Evolutionary conservation across 257 asterid genomes (phyloP).

Genomic region (Solanum clarkiae): DNA sequence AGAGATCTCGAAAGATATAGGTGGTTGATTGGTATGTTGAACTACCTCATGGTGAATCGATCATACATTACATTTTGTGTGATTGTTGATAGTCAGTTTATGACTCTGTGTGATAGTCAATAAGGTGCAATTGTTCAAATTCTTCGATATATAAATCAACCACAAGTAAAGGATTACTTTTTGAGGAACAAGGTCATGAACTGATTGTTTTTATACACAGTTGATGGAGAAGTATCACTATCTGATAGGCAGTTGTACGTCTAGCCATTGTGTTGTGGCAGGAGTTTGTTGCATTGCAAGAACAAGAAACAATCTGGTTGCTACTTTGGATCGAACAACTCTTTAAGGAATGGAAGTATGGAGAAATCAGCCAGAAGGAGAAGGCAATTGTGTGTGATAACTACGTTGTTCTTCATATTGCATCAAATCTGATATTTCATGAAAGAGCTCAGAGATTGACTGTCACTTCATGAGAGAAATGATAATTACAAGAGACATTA

Average conservation of each 20-base stretch:
- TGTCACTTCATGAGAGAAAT: not conserved
- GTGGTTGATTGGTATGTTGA: not conserved
- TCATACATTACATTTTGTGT: not conserved
- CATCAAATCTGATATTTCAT: not conserved
- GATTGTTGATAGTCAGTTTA: not conserved
- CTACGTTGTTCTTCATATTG: not conserved
- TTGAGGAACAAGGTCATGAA: not conserved
- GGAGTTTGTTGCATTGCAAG: not conserved
- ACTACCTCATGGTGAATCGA: not conserved
- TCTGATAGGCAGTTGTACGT: not conserved
- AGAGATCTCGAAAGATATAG: not conserved
- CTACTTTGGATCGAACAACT: not conserved
- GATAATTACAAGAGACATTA: not conserved
- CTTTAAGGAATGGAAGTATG: not conserved
- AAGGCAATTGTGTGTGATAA: not conserved
- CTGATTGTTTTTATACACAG: not conserved
- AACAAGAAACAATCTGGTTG: not conserved
- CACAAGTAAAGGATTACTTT: not conserved
- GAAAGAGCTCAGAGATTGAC: not conserved
- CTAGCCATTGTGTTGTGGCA: not conserved
- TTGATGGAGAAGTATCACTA: not conserved
- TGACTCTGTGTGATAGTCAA: not conserved
- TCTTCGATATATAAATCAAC: not conserved
- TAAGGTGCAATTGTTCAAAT: not conserved
- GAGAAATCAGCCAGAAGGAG: not conserved